A percentile compares a stretch with the other conserved stretches of the same genome.
phyloP scores from a whole-genome alignment of 116 monocot species.

The Iris pallida region DNA sequence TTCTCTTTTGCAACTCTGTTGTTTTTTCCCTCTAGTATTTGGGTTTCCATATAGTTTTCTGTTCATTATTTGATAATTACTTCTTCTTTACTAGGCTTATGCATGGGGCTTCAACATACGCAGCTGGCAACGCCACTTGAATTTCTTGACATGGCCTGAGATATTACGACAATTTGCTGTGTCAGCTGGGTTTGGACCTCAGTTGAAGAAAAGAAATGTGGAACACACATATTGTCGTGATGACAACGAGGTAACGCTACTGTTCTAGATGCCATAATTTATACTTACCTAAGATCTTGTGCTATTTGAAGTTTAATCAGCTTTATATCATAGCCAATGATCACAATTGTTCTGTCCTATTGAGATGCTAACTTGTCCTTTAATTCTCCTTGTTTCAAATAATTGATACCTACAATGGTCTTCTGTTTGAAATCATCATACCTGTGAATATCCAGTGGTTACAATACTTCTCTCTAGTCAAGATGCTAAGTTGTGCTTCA shows the following conservation, averaged over 20 bases:
- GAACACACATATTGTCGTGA: constrained; percentile 37
- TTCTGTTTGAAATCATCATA: too few relatives aligned
- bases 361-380: too few relatives aligned
- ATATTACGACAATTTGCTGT: constrained; percentile 78
- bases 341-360: too few relatives aligned
- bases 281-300: not conserved
- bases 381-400: too few relatives aligned
- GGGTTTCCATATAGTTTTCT: not conserved
- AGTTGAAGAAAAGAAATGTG: constrained; percentile 49
- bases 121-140: constrained; percentile 61
- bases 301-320: not conserved
- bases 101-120: constrained; percentile 75
- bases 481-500: too few relatives aligned
- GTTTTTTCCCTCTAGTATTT: not conserved
- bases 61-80: not conserved
- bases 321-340: not conserved
- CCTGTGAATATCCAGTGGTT: too few relatives aligned
- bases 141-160: constrained; percentile 71
- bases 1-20: not conserved
- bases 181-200: constrained; percentile 80
- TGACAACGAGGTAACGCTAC: constrained; percentile 54
- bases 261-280: not conserved
- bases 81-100: constrained; percentile 50
- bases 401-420: too few relatives aligned
- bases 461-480: too few relatives aligned